A percentile compares a stretch with the other conserved stretches of the same genome.
These are phyloP conservation scores for Candida sojae DNA, from an alignment of 1,139 yeast species.

Conservation along the genomic window DNA sequence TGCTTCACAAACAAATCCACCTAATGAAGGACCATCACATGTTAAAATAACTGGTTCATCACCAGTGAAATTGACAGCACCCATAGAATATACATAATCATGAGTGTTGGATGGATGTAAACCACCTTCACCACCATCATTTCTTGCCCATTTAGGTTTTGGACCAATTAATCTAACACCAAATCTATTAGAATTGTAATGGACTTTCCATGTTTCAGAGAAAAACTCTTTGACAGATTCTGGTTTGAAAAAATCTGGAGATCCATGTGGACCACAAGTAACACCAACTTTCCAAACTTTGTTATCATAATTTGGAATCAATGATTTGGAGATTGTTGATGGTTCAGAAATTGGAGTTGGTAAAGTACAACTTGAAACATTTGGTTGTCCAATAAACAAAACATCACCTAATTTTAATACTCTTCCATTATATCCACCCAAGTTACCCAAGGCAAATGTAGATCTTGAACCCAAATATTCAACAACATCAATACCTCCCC, in stretches of 20 bases:
- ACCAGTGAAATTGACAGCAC: slow-evolving; percentile 97
- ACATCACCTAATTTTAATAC: slow-evolving; percentile 91
- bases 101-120: slow-evolving; percentile 97
- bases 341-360: slow-evolving; percentile 76
- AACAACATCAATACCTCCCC: slow-evolving; percentile 93
- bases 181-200: slow-evolving; percentile 93
- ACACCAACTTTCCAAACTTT: slow-evolving; percentile 87
- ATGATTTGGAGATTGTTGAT: slow-evolving; percentile 49
- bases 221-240: slow-evolving; percentile 80
- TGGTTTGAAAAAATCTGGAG: slow-evolving; percentile 88
- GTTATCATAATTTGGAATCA: slow-evolving; percentile 59
- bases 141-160: slow-evolving; percentile 94
- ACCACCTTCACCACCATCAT: slow-evolving; percentile 98
- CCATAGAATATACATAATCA: slow-evolving; percentile 93
- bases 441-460: slow-evolving; percentile 89
- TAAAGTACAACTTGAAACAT: slow-evolving; percentile 62
- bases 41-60: slow-evolving; percentile 97
- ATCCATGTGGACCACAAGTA: slow-evolving; percentile 96
- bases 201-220: slow-evolving; percentile 83
- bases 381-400: slow-evolving; percentile 79
- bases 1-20: slow-evolving; percentile 96
- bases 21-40: slow-evolving; percentile 96
- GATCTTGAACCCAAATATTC: slow-evolving; percentile 96
- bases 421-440: slow-evolving; percentile 95
- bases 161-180: slow-evolving; percentile 96